These are phyloP conservation scores for Suhomyces taliae DNA, from an alignment of 1,139 yeast species.

Conservation along the genomic window DNA sequence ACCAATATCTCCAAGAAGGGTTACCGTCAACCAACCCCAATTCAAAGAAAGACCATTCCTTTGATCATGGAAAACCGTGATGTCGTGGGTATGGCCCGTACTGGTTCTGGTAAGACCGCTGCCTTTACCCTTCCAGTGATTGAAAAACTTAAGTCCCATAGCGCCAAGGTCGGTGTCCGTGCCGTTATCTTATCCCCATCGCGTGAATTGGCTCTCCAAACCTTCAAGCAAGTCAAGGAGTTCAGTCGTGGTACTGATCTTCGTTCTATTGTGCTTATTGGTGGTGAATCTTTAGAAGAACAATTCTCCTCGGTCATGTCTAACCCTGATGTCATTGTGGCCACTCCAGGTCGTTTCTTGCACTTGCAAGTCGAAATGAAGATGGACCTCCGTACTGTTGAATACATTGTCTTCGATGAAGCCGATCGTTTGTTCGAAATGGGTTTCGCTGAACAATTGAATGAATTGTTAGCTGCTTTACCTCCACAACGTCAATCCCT, in stretches of 20 bases:
- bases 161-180: constrained; percentile 86
- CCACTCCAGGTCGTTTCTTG: constrained; percentile 96
- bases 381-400: constrained; percentile 76
- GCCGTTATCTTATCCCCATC: constrained; percentile 90
- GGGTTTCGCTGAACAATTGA: constrained; percentile 95
- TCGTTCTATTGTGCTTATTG: constrained; percentile 77
- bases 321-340: constrained; percentile 92
- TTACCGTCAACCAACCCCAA: constrained; percentile 94
- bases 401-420: constrained; percentile 94
- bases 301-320: constrained; percentile 92
- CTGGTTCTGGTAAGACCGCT: constrained; percentile 99
- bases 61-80: constrained; percentile 83
- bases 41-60: constrained; percentile 94
- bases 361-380: constrained; percentile 96
- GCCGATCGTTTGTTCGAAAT: constrained; percentile 96
- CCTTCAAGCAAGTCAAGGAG: constrained; percentile 84
- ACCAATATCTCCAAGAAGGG: constrained; percentile 81
- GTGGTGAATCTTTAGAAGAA: constrained; percentile 97
- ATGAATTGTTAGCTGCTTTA: constrained; percentile 80
- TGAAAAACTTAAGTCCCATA: constrained; percentile 78
- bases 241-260: constrained; percentile 83
- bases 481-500: constrained; percentile 85
- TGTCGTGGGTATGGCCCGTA: constrained; percentile 98
- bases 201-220: constrained; percentile 92
- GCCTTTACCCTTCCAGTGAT: constrained; percentile 94